A percentile compares a stretch with the other conserved stretches of the same genome.
Evolutionary conservation across 78 protist genomes (phyloP).

Genomic region (Dictyostelium brefeldianum): DNA sequence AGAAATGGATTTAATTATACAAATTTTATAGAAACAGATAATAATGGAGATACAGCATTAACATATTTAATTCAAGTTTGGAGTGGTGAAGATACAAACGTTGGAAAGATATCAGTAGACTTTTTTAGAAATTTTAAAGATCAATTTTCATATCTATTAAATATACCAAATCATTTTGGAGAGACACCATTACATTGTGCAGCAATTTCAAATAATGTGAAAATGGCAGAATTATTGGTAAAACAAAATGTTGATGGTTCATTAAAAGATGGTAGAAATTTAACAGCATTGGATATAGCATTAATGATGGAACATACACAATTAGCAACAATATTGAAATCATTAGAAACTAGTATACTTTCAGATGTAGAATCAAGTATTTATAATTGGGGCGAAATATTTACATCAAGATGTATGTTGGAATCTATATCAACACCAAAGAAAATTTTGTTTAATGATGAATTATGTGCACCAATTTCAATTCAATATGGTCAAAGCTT

Average conservation of each 20-base stretch:
- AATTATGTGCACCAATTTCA: not conserved
- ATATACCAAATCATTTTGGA: slow-evolving; percentile 1
- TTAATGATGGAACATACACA: not conserved
- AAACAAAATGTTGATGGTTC: not conserved
- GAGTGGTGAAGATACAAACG: no score
- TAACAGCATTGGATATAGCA: not conserved
- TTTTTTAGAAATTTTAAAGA: not conserved
- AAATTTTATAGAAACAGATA: not conserved
- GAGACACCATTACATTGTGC: slow-evolving; percentile 61
- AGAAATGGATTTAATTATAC: no score
- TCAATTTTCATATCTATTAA: not conserved
- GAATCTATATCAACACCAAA: not conserved
- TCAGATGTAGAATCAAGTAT: not conserved
- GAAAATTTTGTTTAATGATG: slow-evolving; percentile 25
- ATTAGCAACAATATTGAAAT: not conserved
- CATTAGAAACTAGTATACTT: not conserved
- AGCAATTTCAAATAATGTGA: not conserved
- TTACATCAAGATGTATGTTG: not conserved
- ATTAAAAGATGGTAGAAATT: not conserved
- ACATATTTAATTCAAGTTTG: not conserved
- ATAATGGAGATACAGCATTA: not conserved
- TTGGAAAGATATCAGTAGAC: not conserved
- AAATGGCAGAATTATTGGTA: not conserved
- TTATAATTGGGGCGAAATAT: slow-evolving; percentile 57
- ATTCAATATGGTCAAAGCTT: slow-evolving; percentile 46